These are phyloP conservation scores for Phytopythium sindhum DNA, from an alignment of 352 stramenopile genomes.

Conservation along the genomic window DNA sequence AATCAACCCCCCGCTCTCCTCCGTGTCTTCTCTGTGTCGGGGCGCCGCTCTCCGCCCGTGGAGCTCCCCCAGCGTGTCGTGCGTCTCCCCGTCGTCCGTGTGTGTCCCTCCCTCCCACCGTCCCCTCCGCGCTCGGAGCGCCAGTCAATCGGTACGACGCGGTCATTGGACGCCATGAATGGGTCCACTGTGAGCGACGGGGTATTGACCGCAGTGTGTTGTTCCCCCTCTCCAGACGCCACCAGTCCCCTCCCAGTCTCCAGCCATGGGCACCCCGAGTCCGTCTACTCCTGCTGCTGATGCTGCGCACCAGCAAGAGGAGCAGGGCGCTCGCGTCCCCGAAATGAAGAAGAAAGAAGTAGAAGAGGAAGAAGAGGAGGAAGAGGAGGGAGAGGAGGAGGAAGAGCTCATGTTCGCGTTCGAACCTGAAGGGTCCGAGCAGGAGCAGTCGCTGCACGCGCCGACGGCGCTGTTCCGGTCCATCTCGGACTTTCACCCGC, in stretches of 20 bases:
- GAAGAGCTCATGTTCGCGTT: constrained; percentile 79
- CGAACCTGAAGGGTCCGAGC: constrained; percentile 20
- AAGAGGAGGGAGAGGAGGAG: constrained; percentile 22
- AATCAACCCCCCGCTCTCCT: too few relatives aligned
- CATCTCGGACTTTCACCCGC: constrained; percentile 23
- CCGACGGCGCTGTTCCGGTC: constrained; percentile 21
- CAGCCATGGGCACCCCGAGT: neutral
- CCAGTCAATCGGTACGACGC: too few relatives aligned
- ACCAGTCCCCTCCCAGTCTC: neutral
- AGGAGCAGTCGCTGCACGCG: neutral
- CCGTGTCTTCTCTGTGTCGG: too few relatives aligned
- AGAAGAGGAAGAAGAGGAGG: constrained; percentile 15
- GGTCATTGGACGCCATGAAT: too few relatives aligned
- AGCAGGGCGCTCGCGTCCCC: neutral
- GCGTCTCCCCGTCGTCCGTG: too few relatives aligned
- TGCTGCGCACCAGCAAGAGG: neutral
- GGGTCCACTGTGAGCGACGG: too few relatives aligned
- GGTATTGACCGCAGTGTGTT: neutral
- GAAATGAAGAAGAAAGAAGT: neutral
- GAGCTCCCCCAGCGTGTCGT: too few relatives aligned
- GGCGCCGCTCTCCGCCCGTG: too few relatives aligned
- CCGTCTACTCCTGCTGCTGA: neutral
- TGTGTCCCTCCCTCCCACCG: too few relatives aligned
- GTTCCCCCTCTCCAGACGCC: neutral
- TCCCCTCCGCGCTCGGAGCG: too few relatives aligned